Evolutionary conservation across 768 basidiomycete species (phyloP), one percentile per base, ranked within the genome.

Genomic region (Auricularia auricula-judae): DNA sequence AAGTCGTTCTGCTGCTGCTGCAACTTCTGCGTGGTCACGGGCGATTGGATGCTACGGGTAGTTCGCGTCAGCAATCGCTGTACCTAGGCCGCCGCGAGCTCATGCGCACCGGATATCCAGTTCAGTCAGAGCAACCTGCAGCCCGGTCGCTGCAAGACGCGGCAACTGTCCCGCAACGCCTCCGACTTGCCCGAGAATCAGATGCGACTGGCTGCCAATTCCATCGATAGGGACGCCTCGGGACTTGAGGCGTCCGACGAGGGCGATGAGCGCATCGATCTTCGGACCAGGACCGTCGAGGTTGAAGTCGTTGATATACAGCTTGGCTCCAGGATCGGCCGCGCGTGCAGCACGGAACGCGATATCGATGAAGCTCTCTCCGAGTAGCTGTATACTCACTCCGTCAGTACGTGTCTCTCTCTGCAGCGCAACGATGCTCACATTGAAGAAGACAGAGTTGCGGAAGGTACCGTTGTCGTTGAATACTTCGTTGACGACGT

Each of bases 381-480:
- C 79, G 33, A 80, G 76, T 1, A 51, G 47, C 47, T 51, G 16
- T 5, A 51, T 8, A 51, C 5, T 14, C 47, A 18, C 18, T 8
- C 14, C 11, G 14, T 51, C 5, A 51, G 47, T 51, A 18, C 5
- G 43, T 11, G 43, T 51, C 14, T 5, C 21, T 51, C 21, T 18
- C 18, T 29, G 23, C 29, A 29, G 29, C 29, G 29, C 29, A 29
- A 29, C 29, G 29, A 29, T 29, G 29, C 29, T 29, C 2, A 78
- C 79, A 66, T 77, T 77, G 74, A 76, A 84, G 75, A 84, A 86
- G 16, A 86, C 77, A 62, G 79, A 74, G 21, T 73, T 63, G 53
- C 84, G 80, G 72, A 76, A 83, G 8, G 82, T 83, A 21, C 86
- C 84, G 67, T 86, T 78, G 36, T 86, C 85, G 67, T 84, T 82